A percentile compares a stretch with the other conserved stretches of the same genome.
Conservation (phyloP, 208 protist genomes). For the Crithidia acanthocephali region DNA sequence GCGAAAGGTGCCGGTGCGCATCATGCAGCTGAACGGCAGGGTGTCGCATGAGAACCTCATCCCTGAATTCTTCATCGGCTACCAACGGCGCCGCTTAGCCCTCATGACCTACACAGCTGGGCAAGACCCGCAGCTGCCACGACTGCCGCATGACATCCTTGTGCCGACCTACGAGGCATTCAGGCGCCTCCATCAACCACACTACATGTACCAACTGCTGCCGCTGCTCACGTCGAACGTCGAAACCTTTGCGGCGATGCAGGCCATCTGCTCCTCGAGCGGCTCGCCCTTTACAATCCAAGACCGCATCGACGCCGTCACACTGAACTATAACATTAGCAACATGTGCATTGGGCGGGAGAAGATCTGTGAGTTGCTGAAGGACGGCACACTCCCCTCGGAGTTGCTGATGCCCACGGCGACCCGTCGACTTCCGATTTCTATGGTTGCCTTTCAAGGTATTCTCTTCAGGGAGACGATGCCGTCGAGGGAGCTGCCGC, state of each 20-base stretch:
- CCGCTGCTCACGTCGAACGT: constrained; percentile 70
- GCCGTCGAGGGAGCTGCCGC: not conserved
- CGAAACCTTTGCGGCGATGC: constrained; percentile 75
- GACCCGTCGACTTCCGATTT: constrained; percentile 61
- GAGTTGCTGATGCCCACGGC: constrained; percentile 53
- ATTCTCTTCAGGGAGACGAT: constrained; percentile 38
- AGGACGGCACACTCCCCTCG: constrained; percentile 40
- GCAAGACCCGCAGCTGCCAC: constrained; percentile 27
- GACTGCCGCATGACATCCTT: constrained; percentile 66
- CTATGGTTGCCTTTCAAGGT: constrained; percentile 60
- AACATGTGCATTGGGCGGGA: constrained; percentile 52
- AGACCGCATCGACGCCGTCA: constrained; percentile 60
- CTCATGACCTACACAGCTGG: constrained; percentile 69
- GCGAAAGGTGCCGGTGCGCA: constrained; percentile 57
- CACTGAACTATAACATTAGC: constrained; percentile 55
- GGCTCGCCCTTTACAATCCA: constrained; percentile 68
- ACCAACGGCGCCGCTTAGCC: constrained; percentile 67
- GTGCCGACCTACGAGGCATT: constrained; percentile 67
- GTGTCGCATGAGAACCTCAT: constrained; percentile 71
- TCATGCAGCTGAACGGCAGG: constrained; percentile 72
- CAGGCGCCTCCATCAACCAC: constrained; percentile 62
- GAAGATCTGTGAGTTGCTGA: constrained; percentile 67
- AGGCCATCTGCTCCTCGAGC: constrained; percentile 56
- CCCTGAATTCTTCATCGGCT: constrained; percentile 69
- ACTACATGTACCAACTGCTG: constrained; percentile 83